phyloP scores from a whole-genome alignment of 306 rosid genomes.

The Cicer cuneatum region DNA sequence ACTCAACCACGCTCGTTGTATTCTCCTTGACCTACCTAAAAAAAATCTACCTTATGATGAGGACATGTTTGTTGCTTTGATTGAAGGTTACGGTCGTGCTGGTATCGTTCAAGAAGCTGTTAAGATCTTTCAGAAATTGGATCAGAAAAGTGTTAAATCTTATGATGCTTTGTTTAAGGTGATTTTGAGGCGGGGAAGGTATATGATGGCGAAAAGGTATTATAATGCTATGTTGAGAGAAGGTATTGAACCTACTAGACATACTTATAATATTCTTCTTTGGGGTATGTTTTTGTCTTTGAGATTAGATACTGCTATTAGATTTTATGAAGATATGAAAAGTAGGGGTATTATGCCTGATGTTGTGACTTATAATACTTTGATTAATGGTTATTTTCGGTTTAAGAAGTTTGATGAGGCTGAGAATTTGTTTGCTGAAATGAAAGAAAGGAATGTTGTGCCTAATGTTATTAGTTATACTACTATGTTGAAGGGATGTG shows the following conservation, averaged over 20 bases:
- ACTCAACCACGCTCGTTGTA: conserved; percentile 88
- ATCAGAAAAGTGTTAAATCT: conserved; percentile 58
- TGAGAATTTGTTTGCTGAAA: conserved; percentile 71
- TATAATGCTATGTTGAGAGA: conserved; percentile 82
- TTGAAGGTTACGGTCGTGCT: conserved; percentile 75
- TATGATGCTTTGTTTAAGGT: conserved; percentile 83
- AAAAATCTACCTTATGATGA: conserved; percentile 64
- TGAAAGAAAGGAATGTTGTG: conserved; percentile 70
- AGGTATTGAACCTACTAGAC: conserved; percentile 80
- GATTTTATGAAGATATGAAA: conserved; percentile 86
- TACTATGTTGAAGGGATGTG: conserved; percentile 80
- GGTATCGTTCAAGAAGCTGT: conserved; percentile 95
- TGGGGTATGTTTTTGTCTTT: conserved; percentile 90
- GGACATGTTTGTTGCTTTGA: conserved; percentile 68
- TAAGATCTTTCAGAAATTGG: conserved; percentile 67
- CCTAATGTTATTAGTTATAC: conserved; percentile 88
- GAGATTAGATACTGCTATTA: conserved; percentile 79
- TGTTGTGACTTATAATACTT: conserved; percentile 79
- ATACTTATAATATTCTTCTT: conserved; percentile 73
- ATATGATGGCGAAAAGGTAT: conserved; percentile 91
- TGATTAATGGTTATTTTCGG: conserved; percentile 83
- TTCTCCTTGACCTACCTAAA: conserved; percentile 66
- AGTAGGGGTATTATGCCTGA: conserved; percentile 62
- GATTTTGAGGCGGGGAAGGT: conserved; percentile 72
- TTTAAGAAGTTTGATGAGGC: conserved; percentile 84